Conservation (phyloP, 352 stramenopile genomes). For the Pythium folliculosum region DNA sequence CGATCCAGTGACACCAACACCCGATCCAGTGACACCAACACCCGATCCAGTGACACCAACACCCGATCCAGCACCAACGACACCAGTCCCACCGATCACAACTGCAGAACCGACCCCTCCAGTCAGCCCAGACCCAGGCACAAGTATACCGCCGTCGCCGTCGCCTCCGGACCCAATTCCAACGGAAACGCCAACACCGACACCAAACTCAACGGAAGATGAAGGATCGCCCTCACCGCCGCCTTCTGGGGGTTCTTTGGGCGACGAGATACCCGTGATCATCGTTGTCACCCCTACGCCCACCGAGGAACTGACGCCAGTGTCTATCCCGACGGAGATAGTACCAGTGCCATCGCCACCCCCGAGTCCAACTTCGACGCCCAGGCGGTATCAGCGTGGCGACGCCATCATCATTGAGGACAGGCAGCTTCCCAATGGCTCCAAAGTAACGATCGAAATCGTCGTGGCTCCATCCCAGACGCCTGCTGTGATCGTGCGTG, state of each 20-base stretch:
- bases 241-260: background rate
- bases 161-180: background rate
- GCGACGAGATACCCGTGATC: background rate
- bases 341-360: background rate
- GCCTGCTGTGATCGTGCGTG: constrained; percentile 13
- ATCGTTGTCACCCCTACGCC: background rate
- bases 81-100: background rate
- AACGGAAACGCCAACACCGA: background rate
- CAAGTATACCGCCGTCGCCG: background rate
- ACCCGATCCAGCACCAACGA: background rate
- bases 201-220: background rate
- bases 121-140: background rate
- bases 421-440: constrained; percentile 14
- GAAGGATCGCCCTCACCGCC: background rate
- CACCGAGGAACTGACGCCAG: background rate
- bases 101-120: background rate
- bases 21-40: background rate
- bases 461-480: constrained; percentile 9
- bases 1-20: background rate
- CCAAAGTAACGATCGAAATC: constrained; percentile 11
- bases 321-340: background rate
- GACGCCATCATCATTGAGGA: constrained; percentile 14
- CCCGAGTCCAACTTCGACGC: background rate
- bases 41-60: background rate
- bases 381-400: constrained; percentile 15